Evolutionary conservation across 257 asterid species (phyloP), one percentile per base, ranked within the genome.

Genomic region (Datura wrightii): DNA sequence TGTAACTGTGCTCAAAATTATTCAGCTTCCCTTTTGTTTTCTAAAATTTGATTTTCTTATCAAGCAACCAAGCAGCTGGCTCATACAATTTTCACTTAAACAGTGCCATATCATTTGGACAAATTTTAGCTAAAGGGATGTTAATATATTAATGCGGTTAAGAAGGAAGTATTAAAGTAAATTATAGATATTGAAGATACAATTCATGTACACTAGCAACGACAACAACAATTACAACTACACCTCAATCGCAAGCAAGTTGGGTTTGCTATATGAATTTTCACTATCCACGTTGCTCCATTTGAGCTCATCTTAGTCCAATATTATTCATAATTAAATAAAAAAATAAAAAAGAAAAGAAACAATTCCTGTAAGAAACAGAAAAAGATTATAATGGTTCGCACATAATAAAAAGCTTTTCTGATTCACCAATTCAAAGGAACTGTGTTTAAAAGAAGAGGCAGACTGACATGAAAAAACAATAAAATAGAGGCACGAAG

Each of bases 391-490:
- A 11, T 46, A 74, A 52, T 74, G 42, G 19, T 48, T 24, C 11
- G 42, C 80, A 11, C 59, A 5, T 48, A 10, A 48, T 46, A 74
- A 24, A 74, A 74, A 24, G 24, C 80, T 48, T 71, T 74, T 74
- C 19, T 74, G 59, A 46, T 6, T 11, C 80, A 74, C 42, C 6
- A 24, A 74, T 48, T 46, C 14, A 76, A 50, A 50, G 82, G 11
- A 76, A 2, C 63, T 76, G 14, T 24, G 82, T 63, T 52, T 50
- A 50, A 52, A 50, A 31, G 62, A 76, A 76, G 82, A 72, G 59
- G 80, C 56, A 44, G 79, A 10, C 59, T 48, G 80, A 19, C 59
- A 46, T 39, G 54, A 8, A 70, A 39, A 70, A 8, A 69, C 1
- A 18, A 18, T 0, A 71, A 9, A n/a, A 24, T n/a, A 10, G 58